phyloP scores from a whole-genome alignment of 495 filamentous ascomycete genomes.

The Penicillium malachiteum region DNA sequence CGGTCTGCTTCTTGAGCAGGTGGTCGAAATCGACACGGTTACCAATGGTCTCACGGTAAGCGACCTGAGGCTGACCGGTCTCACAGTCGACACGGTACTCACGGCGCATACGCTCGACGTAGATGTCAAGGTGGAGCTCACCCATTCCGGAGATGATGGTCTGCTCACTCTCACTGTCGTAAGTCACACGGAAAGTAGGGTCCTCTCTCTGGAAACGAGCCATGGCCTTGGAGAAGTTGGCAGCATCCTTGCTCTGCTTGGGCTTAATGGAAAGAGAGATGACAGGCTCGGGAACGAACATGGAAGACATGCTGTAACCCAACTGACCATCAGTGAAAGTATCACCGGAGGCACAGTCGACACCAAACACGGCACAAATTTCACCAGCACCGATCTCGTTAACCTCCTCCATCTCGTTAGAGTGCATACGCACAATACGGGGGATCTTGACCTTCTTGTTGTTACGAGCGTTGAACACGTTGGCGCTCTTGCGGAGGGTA shows the following conservation, averaged over 20 bases:
- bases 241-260: constrained; percentile 86
- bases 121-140: constrained; percentile 94
- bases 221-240: constrained; percentile 98
- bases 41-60: constrained; percentile 93
- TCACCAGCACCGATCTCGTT: constrained; percentile 90
- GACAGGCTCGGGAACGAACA: constrained; percentile 98
- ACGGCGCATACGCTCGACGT: constrained; percentile 95
- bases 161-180: constrained; percentile 86
- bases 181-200: constrained; percentile 92
- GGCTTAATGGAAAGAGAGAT: constrained; percentile 97
- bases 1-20: constrained; percentile 92
- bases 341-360: constrained; percentile 97
- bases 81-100: constrained; percentile 95
- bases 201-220: constrained; percentile 98
- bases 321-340: constrained; percentile 94
- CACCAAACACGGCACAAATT: constrained; percentile 97
- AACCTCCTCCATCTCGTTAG: constrained; percentile 98
- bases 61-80: constrained; percentile 95
- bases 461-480: constrained; percentile 89
- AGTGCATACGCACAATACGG: constrained; percentile 98
- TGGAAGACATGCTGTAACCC: constrained; percentile 96
- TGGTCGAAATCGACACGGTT: constrained; percentile 80
- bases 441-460: constrained; percentile 97
- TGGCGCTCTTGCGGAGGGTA: constrained; percentile 77
- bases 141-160: constrained; percentile 99